Conservation (phyloP, 805 yeast species). For the Saccharomycopsis sp. region DNA sequence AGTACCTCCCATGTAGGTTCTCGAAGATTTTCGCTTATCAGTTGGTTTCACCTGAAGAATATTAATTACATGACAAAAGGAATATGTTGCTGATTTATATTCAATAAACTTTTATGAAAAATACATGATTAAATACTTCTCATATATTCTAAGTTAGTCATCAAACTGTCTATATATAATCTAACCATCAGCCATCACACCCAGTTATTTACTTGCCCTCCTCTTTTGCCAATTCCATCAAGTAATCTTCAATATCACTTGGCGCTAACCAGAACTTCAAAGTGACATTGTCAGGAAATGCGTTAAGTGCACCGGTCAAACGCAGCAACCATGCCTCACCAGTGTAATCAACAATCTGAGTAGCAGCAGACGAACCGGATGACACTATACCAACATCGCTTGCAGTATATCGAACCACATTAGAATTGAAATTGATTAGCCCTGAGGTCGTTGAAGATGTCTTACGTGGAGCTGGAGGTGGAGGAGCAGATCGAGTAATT, state of each 20-base stretch:
- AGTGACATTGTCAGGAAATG: constrained; percentile 15
- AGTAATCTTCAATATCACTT: constrained; percentile 16
- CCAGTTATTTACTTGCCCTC: neutral
- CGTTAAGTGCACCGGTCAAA: constrained; percentile 6
- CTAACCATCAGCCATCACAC: no score
- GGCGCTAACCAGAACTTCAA: constrained; percentile 19
- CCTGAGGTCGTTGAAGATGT: neutral
- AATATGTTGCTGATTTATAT: no score
- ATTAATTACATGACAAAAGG: no score
- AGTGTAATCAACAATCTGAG: constrained; percentile 18
- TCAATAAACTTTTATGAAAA: no score
- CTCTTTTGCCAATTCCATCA: constrained; percentile 5
- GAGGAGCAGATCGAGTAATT: neutral
- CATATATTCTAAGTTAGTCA: no score
- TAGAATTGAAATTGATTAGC: constrained; percentile 5
- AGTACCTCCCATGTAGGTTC: no score
- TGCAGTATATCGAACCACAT: constrained; percentile 11
- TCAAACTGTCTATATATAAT: no score
- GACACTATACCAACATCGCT: constrained; percentile 16
- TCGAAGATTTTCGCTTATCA: no score
- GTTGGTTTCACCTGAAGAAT: no score
- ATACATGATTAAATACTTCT: no score
- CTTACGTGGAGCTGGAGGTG: constrained; percentile 4
- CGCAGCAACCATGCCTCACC: constrained; percentile 20
- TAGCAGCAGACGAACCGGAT: constrained; percentile 7